Conservation (phyloP, 2,329 filamentous ascomycete genomes). For the Botrytis squamosa region DNA sequence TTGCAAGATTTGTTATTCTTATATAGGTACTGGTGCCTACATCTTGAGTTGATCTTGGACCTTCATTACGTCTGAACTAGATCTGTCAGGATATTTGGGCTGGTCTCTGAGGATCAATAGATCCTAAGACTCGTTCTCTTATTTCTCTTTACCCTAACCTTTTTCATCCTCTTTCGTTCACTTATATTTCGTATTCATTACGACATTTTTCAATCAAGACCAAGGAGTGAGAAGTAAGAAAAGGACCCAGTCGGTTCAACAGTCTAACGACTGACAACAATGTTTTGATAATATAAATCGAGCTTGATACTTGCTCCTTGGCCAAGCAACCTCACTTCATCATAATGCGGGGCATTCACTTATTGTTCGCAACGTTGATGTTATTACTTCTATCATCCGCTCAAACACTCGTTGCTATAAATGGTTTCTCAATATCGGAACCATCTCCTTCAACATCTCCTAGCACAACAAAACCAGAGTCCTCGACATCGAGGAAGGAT, state of each 20-base stretch:
- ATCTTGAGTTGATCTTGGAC: constrained; percentile 1
- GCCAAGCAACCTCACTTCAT: constrained; percentile 21
- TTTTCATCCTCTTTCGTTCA: constrained; percentile 40
- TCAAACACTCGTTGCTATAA: constrained; percentile 18
- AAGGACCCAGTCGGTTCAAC: constrained; percentile 20
- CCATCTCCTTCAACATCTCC: neutral
- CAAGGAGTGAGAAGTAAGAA: neutral
- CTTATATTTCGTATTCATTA: constrained; percentile 38
- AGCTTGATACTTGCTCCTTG: constrained; percentile 14
- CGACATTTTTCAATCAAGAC: constrained; percentile 32
- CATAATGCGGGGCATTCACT: constrained; percentile 23
- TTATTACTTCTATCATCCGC: constrained; percentile 17
- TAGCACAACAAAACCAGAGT: neutral
- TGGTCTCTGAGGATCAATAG: constrained; percentile 18
- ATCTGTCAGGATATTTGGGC: constrained; percentile 11
- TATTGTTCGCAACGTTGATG: constrained; percentile 22
- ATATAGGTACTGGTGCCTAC: constrained; percentile 21
- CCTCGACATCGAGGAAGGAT: constrained; percentile 16
- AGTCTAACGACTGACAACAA: constrained; percentile 13
- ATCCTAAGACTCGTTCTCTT: constrained; percentile 56
- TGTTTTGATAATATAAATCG: constrained; percentile 18
- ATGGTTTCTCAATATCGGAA: constrained; percentile 6
- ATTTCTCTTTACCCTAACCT: constrained; percentile 40
- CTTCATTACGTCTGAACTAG: constrained; percentile 17
- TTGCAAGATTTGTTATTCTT: neutral